Evolutionary conservation across 139 green algal species (phyloP).

Genomic region (Chlorella sp.): DNA sequence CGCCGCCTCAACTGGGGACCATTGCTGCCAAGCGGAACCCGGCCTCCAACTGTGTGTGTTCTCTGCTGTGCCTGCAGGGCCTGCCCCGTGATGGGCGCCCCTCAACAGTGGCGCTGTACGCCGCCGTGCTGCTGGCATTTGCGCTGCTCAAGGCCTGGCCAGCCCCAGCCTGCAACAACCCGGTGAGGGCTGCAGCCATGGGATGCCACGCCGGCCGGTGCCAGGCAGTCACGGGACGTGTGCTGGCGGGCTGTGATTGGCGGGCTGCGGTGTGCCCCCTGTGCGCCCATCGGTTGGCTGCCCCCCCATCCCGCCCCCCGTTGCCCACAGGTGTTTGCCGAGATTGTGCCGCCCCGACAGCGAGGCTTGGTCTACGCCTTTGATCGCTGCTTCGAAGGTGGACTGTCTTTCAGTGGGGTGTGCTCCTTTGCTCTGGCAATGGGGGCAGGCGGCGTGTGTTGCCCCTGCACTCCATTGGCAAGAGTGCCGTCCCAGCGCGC

Average conservation of each 20-base stretch:
- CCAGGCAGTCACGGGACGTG: background rate
- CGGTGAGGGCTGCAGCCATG: background rate
- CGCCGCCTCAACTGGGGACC: background rate
- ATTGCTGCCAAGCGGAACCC: background rate
- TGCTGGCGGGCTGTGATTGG: background rate
- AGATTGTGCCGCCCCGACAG: conserved; percentile 76
- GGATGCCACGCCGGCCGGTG: background rate
- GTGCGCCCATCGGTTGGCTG: background rate
- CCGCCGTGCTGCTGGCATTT: conserved; percentile 47
- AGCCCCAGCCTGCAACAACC: conserved; percentile 38
- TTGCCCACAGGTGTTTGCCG: conserved; percentile 68
- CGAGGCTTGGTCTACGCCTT: conserved; percentile 86
- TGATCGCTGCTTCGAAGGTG: conserved; percentile 76
- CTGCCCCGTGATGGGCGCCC: conserved; percentile 21
- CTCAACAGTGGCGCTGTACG: conserved; percentile 40
- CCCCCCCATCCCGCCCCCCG: background rate
- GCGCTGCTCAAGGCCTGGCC: conserved; percentile 46
- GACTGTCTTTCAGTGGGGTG: background rate
- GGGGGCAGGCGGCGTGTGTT: no score
- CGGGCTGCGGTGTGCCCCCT: no score
- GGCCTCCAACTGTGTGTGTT: background rate
- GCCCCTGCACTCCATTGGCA: no score
- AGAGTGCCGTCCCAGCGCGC: no score
- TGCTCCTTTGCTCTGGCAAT: background rate
- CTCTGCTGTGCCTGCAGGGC: background rate